Evolutionary conservation across 331 rosid species (phyloP), one percentile per base, ranked within the genome.

Genomic region (Cydonia oblonga): DNA sequence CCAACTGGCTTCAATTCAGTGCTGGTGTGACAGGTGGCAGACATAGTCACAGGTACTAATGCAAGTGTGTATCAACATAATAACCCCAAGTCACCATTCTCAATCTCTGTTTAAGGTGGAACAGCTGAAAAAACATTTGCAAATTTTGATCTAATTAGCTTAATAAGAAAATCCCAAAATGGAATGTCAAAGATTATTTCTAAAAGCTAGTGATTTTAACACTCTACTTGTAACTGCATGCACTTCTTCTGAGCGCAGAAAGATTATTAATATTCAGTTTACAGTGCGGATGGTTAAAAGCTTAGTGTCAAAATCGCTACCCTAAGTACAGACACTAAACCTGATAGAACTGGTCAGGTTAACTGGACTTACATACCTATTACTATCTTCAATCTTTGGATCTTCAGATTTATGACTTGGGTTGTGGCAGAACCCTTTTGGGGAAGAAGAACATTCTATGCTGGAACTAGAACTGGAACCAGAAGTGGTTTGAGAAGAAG

Each of bases 51-150:
- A 7, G 86, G 87, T 60, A 87, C 89, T 66, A 88, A 26, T 56
- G 95, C 95, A 71, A 86, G 66, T 28, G 86, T 82, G 63, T 64
- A 58, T 81, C 90, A 52, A 75, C 75, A 60, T 29, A 56, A 75
- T 82, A 40, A 40, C 46, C 46, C 46, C 58, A 58, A 58, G 14
- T 58, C 60, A 23, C 42, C 69, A 58, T 69, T 81, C 72, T 66
- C 87, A 78, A 63, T 63, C n/a, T 86, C 83, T 49, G n/a, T 78
- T 84, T 66, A 82, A 49, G 58, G 79, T 80, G 67, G 76, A 78
- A 58, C 42, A 22, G 81, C 92, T 78, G 86, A 69, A 86, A 81
- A 81, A 58, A 23, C 10, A 42, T 11, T 59, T 22, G 75, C 64
- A 74, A 33, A 46, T 38, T 58, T 40, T 64, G 71, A 63, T 66